Conservation (phyloP, 202 grass and related monocot genomes). For the Tripidium arundinaceum region DNA sequence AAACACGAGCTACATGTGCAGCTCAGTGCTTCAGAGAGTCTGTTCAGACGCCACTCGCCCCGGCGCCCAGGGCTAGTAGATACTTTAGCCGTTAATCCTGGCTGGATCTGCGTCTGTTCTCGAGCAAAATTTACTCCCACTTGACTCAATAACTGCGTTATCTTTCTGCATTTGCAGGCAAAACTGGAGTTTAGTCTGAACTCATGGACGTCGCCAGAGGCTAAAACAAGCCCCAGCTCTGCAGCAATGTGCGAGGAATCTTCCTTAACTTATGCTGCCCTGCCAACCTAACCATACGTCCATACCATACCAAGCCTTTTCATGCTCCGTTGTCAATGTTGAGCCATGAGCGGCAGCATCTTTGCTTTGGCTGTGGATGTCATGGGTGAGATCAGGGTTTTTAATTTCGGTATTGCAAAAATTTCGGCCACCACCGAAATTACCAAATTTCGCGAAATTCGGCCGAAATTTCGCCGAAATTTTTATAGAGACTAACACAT, state of each 20-base stretch:
- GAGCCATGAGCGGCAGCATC: neutral
- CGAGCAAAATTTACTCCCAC: neutral
- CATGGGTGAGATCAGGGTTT: too few relatives aligned
- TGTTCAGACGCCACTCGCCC: neutral
- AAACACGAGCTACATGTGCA: slow-evolving; percentile 42
- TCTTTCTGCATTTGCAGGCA: slow-evolving; percentile 1
- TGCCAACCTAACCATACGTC: neutral
- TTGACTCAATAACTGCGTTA: slow-evolving; percentile 12
- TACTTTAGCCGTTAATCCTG: neutral
- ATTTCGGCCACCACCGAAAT: too few relatives aligned
- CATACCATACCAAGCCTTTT: neutral
- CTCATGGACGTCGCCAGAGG: neutral
- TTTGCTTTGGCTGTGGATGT: neutral
- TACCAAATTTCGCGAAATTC: too few relatives aligned
- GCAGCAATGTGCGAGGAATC: slow-evolving; percentile 7
- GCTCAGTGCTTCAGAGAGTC: neutral
- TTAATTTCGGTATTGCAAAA: too few relatives aligned
- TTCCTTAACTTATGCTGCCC: neutral
- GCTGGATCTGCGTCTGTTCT: neutral
- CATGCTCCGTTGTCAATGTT: neutral
- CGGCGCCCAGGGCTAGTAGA: neutral
- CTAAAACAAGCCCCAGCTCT: neutral
- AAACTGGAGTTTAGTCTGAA: neutral
- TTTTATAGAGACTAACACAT: too few relatives aligned
- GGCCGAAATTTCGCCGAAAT: too few relatives aligned